Percentiles rank a stretch among this genome's conserved stretches.
phyloP scores from a whole-genome alignment of 768 basidiomycete species.

The Amanita fuliginea region DNA sequence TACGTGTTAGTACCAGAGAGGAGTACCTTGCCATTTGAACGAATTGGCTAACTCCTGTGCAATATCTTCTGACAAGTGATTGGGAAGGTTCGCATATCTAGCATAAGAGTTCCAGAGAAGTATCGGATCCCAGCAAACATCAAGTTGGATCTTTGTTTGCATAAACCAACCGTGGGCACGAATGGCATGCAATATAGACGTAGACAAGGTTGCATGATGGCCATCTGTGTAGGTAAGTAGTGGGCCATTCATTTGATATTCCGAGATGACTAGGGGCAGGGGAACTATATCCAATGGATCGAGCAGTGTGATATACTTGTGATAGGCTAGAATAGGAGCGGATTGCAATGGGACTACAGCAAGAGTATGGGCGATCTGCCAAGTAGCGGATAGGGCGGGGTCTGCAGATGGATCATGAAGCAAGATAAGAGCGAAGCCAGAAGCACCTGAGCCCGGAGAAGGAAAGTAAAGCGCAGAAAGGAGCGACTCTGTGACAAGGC shows the following conservation, averaged over 20 bases:
- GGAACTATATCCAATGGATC: constrained; percentile 48
- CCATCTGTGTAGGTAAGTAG: not conserved
- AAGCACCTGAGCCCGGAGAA: constrained; percentile 19
- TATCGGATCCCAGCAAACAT: constrained; percentile 22
- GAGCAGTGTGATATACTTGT: constrained; percentile 30
- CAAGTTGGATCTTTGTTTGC: constrained; percentile 13
- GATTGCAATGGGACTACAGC: constrained; percentile 36
- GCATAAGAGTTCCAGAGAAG: constrained; percentile 35
- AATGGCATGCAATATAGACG: constrained; percentile 8
- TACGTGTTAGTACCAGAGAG: not conserved
- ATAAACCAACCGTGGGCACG: constrained; percentile 17
- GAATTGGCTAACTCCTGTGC: constrained; percentile 37
- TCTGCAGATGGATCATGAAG: constrained; percentile 17
- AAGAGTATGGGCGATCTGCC: constrained; percentile 26
- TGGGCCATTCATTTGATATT: constrained; percentile 8
- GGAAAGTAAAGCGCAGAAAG: constrained; percentile 36
- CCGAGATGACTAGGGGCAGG: constrained; percentile 14
- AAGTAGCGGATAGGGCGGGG: constrained; percentile 8
- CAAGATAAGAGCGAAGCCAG: constrained; percentile 32
- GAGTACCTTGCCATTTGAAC: constrained; percentile 42
- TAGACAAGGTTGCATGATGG: not conserved
- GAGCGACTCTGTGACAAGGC: constrained; percentile 47
- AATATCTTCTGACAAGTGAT: constrained; percentile 26
- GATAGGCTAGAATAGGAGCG: constrained; percentile 34
- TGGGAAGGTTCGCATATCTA: constrained; percentile 22